These are phyloP conservation scores for Echium plantagineum DNA, from an alignment of 257 asterid species.

Conservation along the genomic window DNA sequence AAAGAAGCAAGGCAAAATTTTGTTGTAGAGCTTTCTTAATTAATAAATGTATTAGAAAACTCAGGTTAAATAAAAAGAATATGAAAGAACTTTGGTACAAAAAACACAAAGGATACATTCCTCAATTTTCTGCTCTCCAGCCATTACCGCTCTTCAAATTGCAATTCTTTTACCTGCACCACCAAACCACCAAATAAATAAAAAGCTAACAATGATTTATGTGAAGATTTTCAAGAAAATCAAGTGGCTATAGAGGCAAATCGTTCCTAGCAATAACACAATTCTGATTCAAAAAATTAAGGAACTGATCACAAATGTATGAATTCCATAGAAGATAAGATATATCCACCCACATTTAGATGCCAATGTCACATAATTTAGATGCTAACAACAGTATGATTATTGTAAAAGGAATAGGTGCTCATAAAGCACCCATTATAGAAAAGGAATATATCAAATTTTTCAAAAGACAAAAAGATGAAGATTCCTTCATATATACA, in stretches of 20 bases:
- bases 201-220: neutral
- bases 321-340: neutral
- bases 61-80: neutral
- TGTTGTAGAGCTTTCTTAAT: neutral
- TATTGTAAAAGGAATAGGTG: neutral
- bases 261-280: neutral
- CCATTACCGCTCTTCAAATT: constrained; percentile 2
- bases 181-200: neutral
- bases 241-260: neutral
- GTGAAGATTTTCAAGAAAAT: neutral
- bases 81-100: neutral
- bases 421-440: neutral
- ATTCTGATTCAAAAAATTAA: neutral
- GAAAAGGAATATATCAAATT: neutral
- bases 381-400: neutral
- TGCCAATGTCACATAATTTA: neutral
- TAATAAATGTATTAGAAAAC: neutral
- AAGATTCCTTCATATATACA: neutral
- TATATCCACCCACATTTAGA: neutral
- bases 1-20: neutral
- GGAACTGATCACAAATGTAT: no score
- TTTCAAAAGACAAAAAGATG: neutral
- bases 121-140: constrained; percentile 5
- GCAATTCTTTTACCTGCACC: neutral
- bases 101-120: constrained; percentile 2